Base-by-base conservation (phyloP, 495 filamentous ascomycete genomes). In the Poronia punctata region DNA sequence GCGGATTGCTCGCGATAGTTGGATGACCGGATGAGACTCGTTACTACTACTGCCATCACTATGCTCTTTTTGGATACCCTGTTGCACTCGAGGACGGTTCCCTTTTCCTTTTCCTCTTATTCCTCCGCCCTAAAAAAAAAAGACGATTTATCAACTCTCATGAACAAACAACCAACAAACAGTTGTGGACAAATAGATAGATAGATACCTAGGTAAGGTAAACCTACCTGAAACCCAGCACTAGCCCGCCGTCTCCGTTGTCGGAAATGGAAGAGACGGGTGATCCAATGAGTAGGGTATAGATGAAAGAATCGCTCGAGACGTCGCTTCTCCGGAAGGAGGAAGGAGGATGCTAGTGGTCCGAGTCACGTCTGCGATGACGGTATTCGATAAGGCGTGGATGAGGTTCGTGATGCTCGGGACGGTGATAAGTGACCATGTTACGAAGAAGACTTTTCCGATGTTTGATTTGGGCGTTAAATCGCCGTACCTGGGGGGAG, bases 341-440 rank as follows among this genome's bases (percentile, higher is more conserved):
- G n/a, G n/a, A 36, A 88, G 60, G 4, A 86, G 19, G 52, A 69
- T 83, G 26, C 80, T 65, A 0, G 80, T 84, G 1, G 77, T 53
- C 23, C 83, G 74, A 41, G 73, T 74, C 40, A 87, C 68, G 7
- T 62, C 67, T 18, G 72, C 68, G 40, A 88, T 70, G 29, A 88
- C 71, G 0, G 78, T 85, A 41, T 75, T 71, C 14, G 75, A 72
- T 71, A 90, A 82, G 43, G 82, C 78, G 27, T 74, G 78, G 35
- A 90, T 79, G 10, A 89, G 70, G 26, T 86, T 78, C 0, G 85
- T 90, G 50, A 88, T 71, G 11, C 80, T 74, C 1, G 85, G 85
- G 0, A 90, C 72, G 8, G 85, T 83, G 12, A 88, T 66, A 2
- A 90, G 61, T 11, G 80, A 80, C 86, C 86, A 93, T 37, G 88